These are phyloP conservation scores for Stachybotrys elegans DNA, from an alignment of 2,329 filamentous ascomycete genomes.

Conservation along the genomic window DNA sequence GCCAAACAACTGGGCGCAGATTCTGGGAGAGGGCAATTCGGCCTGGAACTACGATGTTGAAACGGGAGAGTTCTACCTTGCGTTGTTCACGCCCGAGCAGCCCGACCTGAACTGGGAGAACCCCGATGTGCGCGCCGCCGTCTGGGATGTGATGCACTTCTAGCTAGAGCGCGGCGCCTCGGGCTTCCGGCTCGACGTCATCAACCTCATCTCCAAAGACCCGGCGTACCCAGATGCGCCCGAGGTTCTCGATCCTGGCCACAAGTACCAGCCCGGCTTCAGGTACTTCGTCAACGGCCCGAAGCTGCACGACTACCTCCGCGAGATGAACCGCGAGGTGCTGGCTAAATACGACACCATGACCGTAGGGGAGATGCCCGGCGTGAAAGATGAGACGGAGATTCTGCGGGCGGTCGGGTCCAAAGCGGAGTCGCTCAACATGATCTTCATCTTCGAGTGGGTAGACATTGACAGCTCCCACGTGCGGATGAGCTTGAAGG, in stretches of 20 bases:
- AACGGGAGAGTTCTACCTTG: conserved; percentile 54
- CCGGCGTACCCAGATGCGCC: conserved; percentile 50
- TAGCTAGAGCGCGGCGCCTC: conserved; percentile 67
- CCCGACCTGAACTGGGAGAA: conserved; percentile 79
- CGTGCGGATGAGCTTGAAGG: conserved; percentile 36
- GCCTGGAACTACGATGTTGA: conserved; percentile 45
- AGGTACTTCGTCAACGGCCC: conserved; percentile 51
- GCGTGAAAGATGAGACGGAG: conserved; percentile 34
- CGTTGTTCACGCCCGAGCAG: conserved; percentile 65
- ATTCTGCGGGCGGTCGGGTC: conserved; percentile 46
- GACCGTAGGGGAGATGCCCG: conserved; percentile 47
- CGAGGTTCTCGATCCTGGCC: conserved; percentile 28
- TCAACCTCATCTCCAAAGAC: conserved; percentile 63
- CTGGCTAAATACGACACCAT: conserved; percentile 43
- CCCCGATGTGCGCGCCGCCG: conserved; percentile 55
- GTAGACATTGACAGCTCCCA: conserved; percentile 40
- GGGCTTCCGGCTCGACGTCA: conserved; percentile 63
- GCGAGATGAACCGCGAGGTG: conserved; percentile 38
- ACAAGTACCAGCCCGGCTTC: conserved; percentile 30
- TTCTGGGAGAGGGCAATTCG: conserved; percentile 31
- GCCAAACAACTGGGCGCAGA: conserved; percentile 60
- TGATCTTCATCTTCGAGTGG: conserved; percentile 70
- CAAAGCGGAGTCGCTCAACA: conserved; percentile 56
- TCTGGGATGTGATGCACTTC: conserved; percentile 66
- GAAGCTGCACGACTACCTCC: conserved; percentile 39